Evolutionary conservation across 768 basidiomycete genomes (phyloP).

Genomic region (Pisolithus microcarpus): DNA sequence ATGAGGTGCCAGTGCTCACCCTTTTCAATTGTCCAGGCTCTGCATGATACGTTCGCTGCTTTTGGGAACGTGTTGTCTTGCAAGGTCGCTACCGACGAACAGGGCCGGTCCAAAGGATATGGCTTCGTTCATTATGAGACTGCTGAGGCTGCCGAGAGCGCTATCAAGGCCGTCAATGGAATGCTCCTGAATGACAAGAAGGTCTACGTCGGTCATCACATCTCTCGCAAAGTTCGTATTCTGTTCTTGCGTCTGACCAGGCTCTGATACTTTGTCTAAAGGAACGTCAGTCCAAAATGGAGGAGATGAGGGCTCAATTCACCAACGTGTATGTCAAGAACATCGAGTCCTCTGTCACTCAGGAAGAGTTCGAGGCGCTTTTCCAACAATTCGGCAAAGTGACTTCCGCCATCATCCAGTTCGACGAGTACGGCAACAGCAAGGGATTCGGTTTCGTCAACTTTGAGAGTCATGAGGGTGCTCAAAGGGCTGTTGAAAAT

Average conservation of each 20-base stretch:
- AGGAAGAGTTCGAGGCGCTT: slow-evolving; percentile 80
- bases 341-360: slow-evolving; percentile 73
- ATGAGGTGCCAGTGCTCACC: background rate
- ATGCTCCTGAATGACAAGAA: slow-evolving; percentile 99
- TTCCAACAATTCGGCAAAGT: slow-evolving; percentile 74
- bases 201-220: slow-evolving; percentile 96
- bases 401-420: slow-evolving; percentile 80
- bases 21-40: slow-evolving; percentile 49
- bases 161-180: slow-evolving; percentile 98
- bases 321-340: slow-evolving; percentile 99
- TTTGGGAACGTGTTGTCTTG: slow-evolving; percentile 98
- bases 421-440: slow-evolving; percentile 86
- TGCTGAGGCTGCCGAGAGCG: slow-evolving; percentile 88
- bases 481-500: slow-evolving; percentile 79
- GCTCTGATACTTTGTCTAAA: slow-evolving; percentile 20
- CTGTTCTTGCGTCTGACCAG: no score
- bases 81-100: slow-evolving; percentile 97
- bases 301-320: slow-evolving; percentile 95
- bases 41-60: slow-evolving; percentile 98
- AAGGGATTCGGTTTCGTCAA: slow-evolving; percentile 99
- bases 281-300: slow-evolving; percentile 97
- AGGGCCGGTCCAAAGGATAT: slow-evolving; percentile 93
- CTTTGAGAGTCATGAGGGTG: slow-evolving; percentile 88
- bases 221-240: slow-evolving; percentile 78
- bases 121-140: slow-evolving; percentile 99